Base-by-base conservation (phyloP, 352 stramenopile genomes). In the Globisporangium irregulare region DNA sequence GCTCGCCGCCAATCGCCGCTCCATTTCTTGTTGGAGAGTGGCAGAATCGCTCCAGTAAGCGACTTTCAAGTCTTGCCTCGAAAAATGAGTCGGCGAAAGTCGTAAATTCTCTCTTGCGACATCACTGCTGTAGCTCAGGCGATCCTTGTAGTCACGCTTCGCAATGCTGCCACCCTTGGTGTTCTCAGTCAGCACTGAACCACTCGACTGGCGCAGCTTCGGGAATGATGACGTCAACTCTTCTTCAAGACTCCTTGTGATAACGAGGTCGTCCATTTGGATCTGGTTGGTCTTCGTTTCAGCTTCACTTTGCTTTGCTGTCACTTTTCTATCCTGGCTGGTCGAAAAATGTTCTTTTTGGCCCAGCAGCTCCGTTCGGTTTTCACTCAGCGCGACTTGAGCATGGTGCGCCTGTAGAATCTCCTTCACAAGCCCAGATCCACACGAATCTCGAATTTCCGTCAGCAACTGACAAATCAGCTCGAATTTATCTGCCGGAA, bases 401-500 rank as follows among this genome's bases (percentile, higher is more conserved):
- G 64, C 22, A 20, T 43, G 43, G 27, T 63, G 64, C 51, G 64
- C 54, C 24, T 32, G 10, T 10, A 69, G 46, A 29, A 69, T 57
- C 24, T 69, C 64, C 25, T n/a, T 48, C 22, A 69, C 64, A 32
- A 62, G 27, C 53, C 59, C 38, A 12, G 48, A 27, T 22, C 66
- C 68, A 7, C 68, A 73, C 3, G 62, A 65, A n/a, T 66, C 63
- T 24, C 74, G 72, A 51, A 84, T 80, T n/a, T 84, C 77, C 9
- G 50, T 70, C 36, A 84, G 68, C 36, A 84, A 36, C 18, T 77
- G 66, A 57, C 74, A 78, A 12, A 79, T 73, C 7, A 79, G 43
- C 32, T 82, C 67, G 12, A 84, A 73, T 46, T 79, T 82, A 41
- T 79, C 77, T 1, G 32, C 24, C 15, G 75, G 64, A 15, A 78